Evolutionary conservation across 2,329 filamentous ascomycete species (phyloP).

Genomic region (Clonostachys solani): DNA sequence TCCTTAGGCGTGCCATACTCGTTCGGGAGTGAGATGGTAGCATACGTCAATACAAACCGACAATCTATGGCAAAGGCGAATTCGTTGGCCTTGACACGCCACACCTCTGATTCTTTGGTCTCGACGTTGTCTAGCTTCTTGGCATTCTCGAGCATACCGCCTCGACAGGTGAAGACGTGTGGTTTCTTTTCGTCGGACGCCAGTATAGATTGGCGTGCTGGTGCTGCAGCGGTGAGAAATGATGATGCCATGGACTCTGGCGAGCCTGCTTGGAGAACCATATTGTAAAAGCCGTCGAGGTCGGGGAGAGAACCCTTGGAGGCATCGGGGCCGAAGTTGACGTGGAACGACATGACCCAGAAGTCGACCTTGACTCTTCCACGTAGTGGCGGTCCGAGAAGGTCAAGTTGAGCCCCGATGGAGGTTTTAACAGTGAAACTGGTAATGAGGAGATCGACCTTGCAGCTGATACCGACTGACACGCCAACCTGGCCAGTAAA

Average conservation of each 20-base stretch:
- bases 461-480: constrained; percentile 15
- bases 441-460: constrained; percentile 18
- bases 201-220: background rate
- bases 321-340: background rate
- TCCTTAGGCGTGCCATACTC: too few relatives aligned
- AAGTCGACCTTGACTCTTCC: constrained; percentile 4
- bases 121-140: background rate
- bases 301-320: background rate
- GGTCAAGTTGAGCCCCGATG: constrained; percentile 8
- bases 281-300: background rate
- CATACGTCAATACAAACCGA: too few relatives aligned
- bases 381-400: constrained; percentile 11
- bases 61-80: too few relatives aligned
- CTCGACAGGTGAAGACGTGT: background rate
- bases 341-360: background rate
- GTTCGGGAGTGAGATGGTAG: too few relatives aligned
- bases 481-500: constrained; percentile 19
- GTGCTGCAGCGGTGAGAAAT: too few relatives aligned
- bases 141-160: background rate
- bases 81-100: too few relatives aligned
- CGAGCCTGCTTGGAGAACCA: background rate
- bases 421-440: constrained; percentile 10
- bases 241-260: too few relatives aligned
- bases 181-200: background rate
- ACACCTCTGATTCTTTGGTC: background rate